Percentiles rank a stretch among this genome's conserved stretches.
phyloP scores from a whole-genome alignment of 2,329 filamentous ascomycete genomes.

The Cylindrodendrum hubeiense region DNA sequence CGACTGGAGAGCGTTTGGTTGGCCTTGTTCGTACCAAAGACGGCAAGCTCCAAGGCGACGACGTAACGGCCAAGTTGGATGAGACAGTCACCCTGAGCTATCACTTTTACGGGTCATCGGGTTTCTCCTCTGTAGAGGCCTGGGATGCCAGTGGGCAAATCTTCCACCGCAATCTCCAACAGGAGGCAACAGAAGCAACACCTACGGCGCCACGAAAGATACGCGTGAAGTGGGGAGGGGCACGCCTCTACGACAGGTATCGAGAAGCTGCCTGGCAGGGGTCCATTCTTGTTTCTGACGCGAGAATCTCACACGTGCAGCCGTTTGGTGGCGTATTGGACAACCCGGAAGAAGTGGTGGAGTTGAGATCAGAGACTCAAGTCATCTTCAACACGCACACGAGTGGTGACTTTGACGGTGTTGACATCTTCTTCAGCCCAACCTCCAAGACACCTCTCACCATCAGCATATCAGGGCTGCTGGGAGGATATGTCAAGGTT shows the following conservation, averaged over 20 bases:
- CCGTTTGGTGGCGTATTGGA: conserved; percentile 44
- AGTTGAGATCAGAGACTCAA: conserved; percentile 21
- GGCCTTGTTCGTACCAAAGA: conserved; percentile 37
- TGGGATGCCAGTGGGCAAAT: conserved; percentile 45
- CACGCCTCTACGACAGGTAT: conserved; percentile 49
- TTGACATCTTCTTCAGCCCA: conserved; percentile 35
- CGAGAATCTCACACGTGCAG: conserved; percentile 30
- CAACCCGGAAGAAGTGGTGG: conserved; percentile 37
- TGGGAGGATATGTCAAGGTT: conserved; percentile 48
- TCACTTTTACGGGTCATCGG: conserved; percentile 39
- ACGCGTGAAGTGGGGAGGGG: conserved; percentile 48
- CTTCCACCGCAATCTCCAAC: conserved; percentile 40
- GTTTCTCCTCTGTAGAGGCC: conserved; percentile 46
- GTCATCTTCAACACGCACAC: conserved; percentile 43
- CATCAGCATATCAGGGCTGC: conserved; percentile 38
- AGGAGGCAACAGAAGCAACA: conserved; percentile 26
- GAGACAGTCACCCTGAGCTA: conserved; percentile 39
- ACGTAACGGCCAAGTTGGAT: conserved; percentile 30
- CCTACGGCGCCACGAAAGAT: conserved; percentile 25
- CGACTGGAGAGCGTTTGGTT: conserved; percentile 47
- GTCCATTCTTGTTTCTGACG: conserved; percentile 36
- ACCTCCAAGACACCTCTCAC: conserved; percentile 7
- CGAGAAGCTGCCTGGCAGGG: conserved; percentile 50
- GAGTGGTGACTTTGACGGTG: conserved; percentile 48
- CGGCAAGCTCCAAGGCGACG: conserved; percentile 42